Evolutionary conservation across 352 stramenopile species (phyloP).

Genomic region (Thalassiosira gravida): DNA sequence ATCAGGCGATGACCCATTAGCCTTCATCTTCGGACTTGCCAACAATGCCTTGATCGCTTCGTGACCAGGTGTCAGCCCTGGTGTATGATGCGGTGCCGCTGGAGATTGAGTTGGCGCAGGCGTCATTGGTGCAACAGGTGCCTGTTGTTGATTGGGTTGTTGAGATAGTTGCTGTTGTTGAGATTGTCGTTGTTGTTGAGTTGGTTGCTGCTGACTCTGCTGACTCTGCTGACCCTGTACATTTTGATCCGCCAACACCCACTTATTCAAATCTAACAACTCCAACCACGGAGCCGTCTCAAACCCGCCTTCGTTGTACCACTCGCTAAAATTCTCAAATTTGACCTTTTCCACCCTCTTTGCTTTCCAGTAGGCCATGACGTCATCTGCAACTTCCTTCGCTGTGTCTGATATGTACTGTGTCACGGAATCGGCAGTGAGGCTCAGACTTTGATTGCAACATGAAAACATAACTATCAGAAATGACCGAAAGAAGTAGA

Average conservation of each 20-base stretch:
- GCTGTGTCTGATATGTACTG: slow-evolving; percentile 87
- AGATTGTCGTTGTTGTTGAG: background rate
- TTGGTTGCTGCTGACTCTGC: slow-evolving; percentile 1
- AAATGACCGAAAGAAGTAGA: slow-evolving; percentile 93
- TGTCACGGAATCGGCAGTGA: slow-evolving; percentile 90
- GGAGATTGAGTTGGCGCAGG: slow-evolving; percentile 12
- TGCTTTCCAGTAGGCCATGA: slow-evolving; percentile 77
- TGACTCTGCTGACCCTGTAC: slow-evolving; percentile 10
- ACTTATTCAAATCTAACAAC: slow-evolving; percentile 94
- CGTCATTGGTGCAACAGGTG: slow-evolving; percentile 11
- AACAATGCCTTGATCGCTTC: slow-evolving; percentile 48
- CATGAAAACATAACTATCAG: slow-evolving; percentile 94
- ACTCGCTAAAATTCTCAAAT: slow-evolving; percentile 93
- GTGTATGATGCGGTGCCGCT: background rate
- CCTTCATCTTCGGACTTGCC: slow-evolving; percentile 36
- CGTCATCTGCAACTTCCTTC: slow-evolving; percentile 80
- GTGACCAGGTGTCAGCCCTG: slow-evolving; percentile 24
- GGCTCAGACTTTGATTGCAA: slow-evolving; percentile 89
- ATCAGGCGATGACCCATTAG: slow-evolving; percentile 13
- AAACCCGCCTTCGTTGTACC: slow-evolving; percentile 94
- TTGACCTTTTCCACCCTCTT: slow-evolving; percentile 87
- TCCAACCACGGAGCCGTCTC: slow-evolving; percentile 95
- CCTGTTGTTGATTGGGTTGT: background rate
- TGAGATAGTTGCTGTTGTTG: slow-evolving; percentile 1
- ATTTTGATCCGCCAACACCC: slow-evolving; percentile 76